Percentiles rank a stretch among this genome's conserved stretches.
Evolutionary conservation across 2,329 filamentous ascomycete genomes (phyloP).

Genomic region (Cladosporium sp.): DNA sequence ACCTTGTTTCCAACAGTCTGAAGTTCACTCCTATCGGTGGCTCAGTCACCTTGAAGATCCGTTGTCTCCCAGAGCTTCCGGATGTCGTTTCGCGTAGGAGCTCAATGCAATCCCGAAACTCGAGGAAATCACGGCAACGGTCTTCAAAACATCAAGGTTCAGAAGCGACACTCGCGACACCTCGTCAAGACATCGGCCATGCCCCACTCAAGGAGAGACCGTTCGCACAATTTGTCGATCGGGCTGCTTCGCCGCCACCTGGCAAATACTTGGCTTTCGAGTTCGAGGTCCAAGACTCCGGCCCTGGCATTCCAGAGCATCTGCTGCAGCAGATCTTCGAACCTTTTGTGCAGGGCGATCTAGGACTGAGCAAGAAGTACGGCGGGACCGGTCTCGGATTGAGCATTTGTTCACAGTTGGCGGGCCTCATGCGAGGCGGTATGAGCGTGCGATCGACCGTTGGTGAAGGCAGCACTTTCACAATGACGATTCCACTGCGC

Average conservation of each 20-base stretch:
- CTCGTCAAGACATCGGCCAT: neutral
- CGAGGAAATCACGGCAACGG: constrained; percentile 22
- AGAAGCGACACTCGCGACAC: neutral
- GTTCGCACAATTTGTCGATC: constrained; percentile 39
- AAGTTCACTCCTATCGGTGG: constrained; percentile 85
- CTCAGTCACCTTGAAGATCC: constrained; percentile 72
- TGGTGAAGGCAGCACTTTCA: constrained; percentile 77
- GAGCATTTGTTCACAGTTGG: constrained; percentile 86
- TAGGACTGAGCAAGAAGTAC: constrained; percentile 84
- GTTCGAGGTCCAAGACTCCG: constrained; percentile 85
- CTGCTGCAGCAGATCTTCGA: constrained; percentile 86
- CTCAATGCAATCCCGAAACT: constrained; percentile 36
- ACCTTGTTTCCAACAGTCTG: constrained; percentile 84
- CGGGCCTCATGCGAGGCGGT: constrained; percentile 76
- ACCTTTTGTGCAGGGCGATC: constrained; percentile 90
- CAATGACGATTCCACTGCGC: constrained; percentile 76
- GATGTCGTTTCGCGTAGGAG: constrained; percentile 46
- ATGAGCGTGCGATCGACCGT: constrained; percentile 71
- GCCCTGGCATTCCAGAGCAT: constrained; percentile 76
- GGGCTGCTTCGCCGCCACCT: constrained; percentile 51
- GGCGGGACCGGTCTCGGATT: constrained; percentile 85
- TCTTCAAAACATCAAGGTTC: constrained; percentile 20
- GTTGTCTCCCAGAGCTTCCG: constrained; percentile 64
- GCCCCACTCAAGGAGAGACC: constrained; percentile 19
- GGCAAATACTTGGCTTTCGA: constrained; percentile 74